Conservation (phyloP, 2,329 filamentous ascomycete genomes). For the Trichothecium roseum region DNA sequence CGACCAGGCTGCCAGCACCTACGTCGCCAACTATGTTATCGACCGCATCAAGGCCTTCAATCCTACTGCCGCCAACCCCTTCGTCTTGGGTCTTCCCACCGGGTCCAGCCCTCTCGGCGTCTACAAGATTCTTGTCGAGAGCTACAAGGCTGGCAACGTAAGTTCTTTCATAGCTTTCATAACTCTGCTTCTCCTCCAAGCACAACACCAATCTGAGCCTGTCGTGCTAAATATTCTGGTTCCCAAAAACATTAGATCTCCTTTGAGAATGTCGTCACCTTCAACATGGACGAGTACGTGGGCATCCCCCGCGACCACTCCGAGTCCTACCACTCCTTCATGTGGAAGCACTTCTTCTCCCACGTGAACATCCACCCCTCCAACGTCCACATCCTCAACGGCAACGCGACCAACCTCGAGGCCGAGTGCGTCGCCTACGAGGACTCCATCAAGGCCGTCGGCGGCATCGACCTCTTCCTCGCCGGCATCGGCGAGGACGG, state of each 20-base stretch:
- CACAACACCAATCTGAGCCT: neutral
- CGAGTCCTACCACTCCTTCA: conserved; percentile 83
- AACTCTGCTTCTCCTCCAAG: neutral
- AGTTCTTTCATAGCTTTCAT: conserved; percentile 12
- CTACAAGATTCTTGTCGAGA: conserved; percentile 65
- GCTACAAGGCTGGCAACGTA: conserved; percentile 55
- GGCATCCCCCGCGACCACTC: conserved; percentile 73
- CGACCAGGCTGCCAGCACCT: conserved; percentile 55
- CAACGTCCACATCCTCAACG: conserved; percentile 78
- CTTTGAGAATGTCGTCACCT: conserved; percentile 81
- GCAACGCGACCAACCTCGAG: conserved; percentile 65
- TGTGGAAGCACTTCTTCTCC: conserved; percentile 89
- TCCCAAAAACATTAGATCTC: no score
- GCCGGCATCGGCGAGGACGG: conserved; percentile 79
- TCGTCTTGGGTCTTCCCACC: conserved; percentile 75
- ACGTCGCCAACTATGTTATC: conserved; percentile 75
- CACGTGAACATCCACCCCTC: conserved; percentile 70
- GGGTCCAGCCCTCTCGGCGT: conserved; percentile 71
- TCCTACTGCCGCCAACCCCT: conserved; percentile 61
- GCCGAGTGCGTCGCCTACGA: conserved; percentile 74
- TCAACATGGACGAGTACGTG: conserved; percentile 93
- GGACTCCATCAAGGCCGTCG: conserved; percentile 60
- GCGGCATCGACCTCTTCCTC: conserved; percentile 78
- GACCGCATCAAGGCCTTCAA: conserved; percentile 70
- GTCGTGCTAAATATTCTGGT: no score